Percentiles rank a stretch among this genome's conserved stretches.
Conservation (phyloP, 345 rosid genomes). For the rapeseed (Brassica napus) region DNA sequence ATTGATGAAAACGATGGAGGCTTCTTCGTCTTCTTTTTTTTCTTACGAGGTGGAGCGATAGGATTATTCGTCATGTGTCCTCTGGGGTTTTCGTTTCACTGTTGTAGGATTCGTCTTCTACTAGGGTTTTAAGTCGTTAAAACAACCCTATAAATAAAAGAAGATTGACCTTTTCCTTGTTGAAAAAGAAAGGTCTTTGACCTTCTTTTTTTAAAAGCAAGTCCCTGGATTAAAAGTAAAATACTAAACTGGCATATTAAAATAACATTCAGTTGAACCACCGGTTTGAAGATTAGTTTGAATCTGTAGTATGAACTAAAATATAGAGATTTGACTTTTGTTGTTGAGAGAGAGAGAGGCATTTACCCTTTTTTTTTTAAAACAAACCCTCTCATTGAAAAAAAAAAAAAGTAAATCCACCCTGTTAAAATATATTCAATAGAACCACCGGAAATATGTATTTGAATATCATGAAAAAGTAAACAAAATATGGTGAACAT, state of each 20-base stretch:
- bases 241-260: not conserved
- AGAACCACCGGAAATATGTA: not conserved
- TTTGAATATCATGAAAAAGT: not conserved
- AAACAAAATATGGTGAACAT: not conserved
- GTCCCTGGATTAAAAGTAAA: not conserved
- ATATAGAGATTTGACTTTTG: not conserved
- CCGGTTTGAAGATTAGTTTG: too few relatives aligned
- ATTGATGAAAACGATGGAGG: not conserved
- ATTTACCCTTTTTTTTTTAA: not conserved
- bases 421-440: not conserved
- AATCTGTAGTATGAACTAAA: too few relatives aligned
- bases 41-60: not conserved
- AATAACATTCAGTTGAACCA: not conserved
- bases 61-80: not conserved
- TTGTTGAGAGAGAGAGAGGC: too few relatives aligned
- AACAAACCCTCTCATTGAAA: not conserved
- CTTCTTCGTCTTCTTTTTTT: not conserved
- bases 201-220: not conserved
- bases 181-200: not conserved
- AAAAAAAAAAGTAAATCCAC: not conserved
- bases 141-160: not conserved
- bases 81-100: not conserved
- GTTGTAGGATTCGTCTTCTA: not conserved
- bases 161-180: not conserved
- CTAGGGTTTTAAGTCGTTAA: not conserved